Evolutionary conservation across 2,329 filamentous ascomycete species (phyloP).

Genomic region (Helotiales sp.): DNA sequence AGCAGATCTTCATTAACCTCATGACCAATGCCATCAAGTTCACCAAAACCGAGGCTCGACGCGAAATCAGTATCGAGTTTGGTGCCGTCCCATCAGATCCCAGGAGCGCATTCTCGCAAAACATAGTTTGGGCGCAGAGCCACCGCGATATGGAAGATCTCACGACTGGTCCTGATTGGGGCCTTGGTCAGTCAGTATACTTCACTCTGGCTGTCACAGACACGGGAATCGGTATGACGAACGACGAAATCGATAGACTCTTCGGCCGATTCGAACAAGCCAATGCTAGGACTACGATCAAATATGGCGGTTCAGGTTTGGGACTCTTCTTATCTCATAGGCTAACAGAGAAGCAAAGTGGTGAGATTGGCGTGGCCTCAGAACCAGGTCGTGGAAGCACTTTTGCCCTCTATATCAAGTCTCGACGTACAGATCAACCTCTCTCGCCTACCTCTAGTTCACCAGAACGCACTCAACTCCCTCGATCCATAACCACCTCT

Average conservation of each 20-base stretch:
- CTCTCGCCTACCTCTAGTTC: neutral
- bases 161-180: constrained; percentile 31
- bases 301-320: constrained; percentile 77
- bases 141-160: constrained; percentile 16
- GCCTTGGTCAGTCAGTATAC: constrained; percentile 54
- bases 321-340: constrained; percentile 78
- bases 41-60: constrained; percentile 62
- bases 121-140: constrained; percentile 26
- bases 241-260: constrained; percentile 69
- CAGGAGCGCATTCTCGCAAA: constrained; percentile 14
- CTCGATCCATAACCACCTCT: neutral
- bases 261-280: constrained; percentile 83
- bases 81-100: constrained; percentile 20
- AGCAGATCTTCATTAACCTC: constrained; percentile 80
- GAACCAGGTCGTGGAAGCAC: constrained; percentile 68
- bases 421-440: constrained; percentile 32
- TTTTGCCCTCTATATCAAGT: constrained; percentile 74
- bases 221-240: constrained; percentile 71
- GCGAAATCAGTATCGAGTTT: constrained; percentile 50
- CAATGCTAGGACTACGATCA: constrained; percentile 68
- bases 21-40: constrained; percentile 84
- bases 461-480: neutral
- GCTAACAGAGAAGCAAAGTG: constrained; percentile 75
- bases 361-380: constrained; percentile 73
- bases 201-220: constrained; percentile 75